Base-by-base conservation (phyloP, 176 grass and related monocot genomes). In the Ananas comosus region DNA sequence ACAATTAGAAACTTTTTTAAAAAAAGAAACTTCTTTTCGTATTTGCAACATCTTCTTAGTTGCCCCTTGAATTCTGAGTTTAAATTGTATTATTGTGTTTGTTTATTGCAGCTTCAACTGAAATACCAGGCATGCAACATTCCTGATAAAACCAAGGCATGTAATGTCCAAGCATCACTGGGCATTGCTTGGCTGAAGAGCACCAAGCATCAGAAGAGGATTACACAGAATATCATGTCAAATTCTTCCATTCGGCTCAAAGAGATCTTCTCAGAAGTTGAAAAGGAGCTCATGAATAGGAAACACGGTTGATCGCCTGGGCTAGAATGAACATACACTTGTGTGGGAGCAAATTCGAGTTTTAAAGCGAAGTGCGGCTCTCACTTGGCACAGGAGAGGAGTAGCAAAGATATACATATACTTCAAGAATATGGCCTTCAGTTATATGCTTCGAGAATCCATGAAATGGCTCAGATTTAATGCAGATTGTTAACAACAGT, bases 181-280 rank as follows among this genome's bases (percentile, higher is more conserved):
- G 94, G 89, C 27, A 85, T 97, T 29, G 94, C 86, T 67, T 97
- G 94, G 94, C 76, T 88, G 11, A 97, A 90, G 74, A 70, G 51
- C 80, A 90, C 89, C 3, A 83, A 85, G 48, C 89, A 97, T 51
- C 84, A 75, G 27, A 97, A 99, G 72, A 81, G 84, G 63, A 89
- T 99, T 1, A 83, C 91, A 74, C 92, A 90, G 64, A 99, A 90
- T 64, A 85, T 99, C 16, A 53, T 99, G 57, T 93, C 94, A 5
- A 90, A 88, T 56, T 82, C 87, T 13, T 83, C 94, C 4, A 64
- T 79, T 75, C 82, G 87, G 64, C 80, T 99, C 0, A 84, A 92
- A 71, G 85, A 92, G 71, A 85, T 90, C 74, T 97, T 92, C 74
- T 54, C 51, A 77, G 54, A 90, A 42, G 73, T 88, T 14, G 77